Evolutionary conservation across 2,329 filamentous ascomycete species (phyloP).

Genomic region (Xylaria sp.): DNA sequence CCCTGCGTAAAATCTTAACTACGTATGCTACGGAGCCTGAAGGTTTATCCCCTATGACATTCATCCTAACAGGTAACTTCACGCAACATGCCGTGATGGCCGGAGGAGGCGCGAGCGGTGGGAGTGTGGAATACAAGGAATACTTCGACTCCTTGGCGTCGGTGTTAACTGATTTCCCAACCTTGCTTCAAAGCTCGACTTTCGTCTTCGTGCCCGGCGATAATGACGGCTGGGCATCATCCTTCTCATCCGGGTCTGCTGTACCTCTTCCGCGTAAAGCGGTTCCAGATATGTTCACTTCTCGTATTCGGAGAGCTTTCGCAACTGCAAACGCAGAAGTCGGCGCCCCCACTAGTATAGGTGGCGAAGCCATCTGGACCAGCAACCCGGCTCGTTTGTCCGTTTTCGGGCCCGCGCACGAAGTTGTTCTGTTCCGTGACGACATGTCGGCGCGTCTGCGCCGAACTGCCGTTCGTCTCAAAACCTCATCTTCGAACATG

Average conservation of each 20-base stretch:
- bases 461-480: constrained; percentile 79
- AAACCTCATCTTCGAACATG: constrained; percentile 51
- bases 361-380: constrained; percentile 85
- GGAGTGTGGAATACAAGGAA: constrained; percentile 96
- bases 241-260: constrained; percentile 81
- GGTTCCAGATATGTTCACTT: constrained; percentile 91
- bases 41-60: constrained; percentile 76
- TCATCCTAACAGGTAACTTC: constrained; percentile 90
- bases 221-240: constrained; percentile 95
- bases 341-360: constrained; percentile 59
- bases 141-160: constrained; percentile 90
- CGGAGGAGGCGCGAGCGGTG: constrained; percentile 75
- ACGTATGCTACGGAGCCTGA: constrained; percentile 75
- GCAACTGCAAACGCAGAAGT: constrained; percentile 79
- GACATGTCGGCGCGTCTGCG: constrained; percentile 84
- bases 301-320: constrained; percentile 83
- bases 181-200: constrained; percentile 79
- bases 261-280: constrained; percentile 75
- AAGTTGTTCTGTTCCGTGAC: constrained; percentile 88
- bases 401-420: constrained; percentile 88
- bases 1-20: constrained; percentile 80
- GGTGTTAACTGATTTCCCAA: constrained; percentile 83
- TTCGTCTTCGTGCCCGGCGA: constrained; percentile 96
- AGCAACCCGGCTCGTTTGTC: constrained; percentile 85
- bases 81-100: constrained; percentile 72